Base-by-base conservation (phyloP, 805 yeast species). In the Jamesozyma piceae region DNA sequence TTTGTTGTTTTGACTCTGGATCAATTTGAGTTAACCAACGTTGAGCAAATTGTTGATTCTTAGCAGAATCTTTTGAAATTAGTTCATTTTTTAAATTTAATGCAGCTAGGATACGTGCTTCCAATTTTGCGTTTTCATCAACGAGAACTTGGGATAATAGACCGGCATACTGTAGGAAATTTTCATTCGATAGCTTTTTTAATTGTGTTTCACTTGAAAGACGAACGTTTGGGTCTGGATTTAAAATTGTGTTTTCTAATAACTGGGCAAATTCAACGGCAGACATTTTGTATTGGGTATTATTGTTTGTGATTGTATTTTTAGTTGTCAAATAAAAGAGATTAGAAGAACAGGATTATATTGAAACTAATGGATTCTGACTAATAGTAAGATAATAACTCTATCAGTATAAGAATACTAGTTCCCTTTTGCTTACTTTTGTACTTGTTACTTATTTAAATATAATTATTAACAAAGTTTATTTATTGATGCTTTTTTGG, bases 61-160 rank as follows among this genome's bases (percentile, higher is more conserved):
- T 78, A n/a, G 65, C 64, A 3, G 70, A 51, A 57, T 85, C 94
- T 59, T 89, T 90, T 14, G 97, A 79, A 5, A 86, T 78, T 54
- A 90, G 72, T 67, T 85, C 86, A 66, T 90, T 90, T 69, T 90
- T 90, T 57, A 87, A 69, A 18, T 82, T 82, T 48, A 90, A 69
- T 34, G 92, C 95, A 3, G 98, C 95, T 60, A 92, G 74, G 73
- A 88, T 85, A 57, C 97, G 75, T 38, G 88, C 92, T 65, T 90
- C 96, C 5, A 80, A 66, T 53, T 74, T 76, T 43, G 75, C 75
- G 6, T 67, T 58, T 35, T 76, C 81, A 57, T 80, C 78, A 20
- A 80, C 82, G 47, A 92, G 70, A 20, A 82, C 83, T 48, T 77
- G 76, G 31, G 85, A 77, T 61, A 89, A 74, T 53, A 78, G 68